phyloP scores from a whole-genome alignment of 163 green algal genomes.

The Prototheca wickerhamii region DNA sequence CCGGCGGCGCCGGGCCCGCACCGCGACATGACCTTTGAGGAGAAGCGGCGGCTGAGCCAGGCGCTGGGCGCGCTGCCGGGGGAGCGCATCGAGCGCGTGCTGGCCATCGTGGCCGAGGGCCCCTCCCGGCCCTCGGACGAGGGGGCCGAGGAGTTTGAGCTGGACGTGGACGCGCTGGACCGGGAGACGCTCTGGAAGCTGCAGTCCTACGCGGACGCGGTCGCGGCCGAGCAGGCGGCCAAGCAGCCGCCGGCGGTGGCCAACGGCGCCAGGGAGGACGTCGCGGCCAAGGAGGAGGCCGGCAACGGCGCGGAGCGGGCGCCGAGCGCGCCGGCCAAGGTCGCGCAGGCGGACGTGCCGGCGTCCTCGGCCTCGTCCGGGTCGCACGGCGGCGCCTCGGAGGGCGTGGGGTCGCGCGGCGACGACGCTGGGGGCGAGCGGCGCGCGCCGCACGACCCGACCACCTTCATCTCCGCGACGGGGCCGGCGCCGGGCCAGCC shows the following conservation, averaged over 20 bases:
- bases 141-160: slow-evolving; percentile 64
- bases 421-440: background rate
- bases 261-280: background rate
- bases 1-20: slow-evolving; percentile 11
- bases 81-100: slow-evolving; percentile 52
- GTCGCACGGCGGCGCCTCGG: background rate
- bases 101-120: slow-evolving; percentile 52
- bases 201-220: slow-evolving; percentile 40
- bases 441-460: slow-evolving; percentile 10
- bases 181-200: slow-evolving; percentile 63
- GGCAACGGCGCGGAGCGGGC: background rate
- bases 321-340: background rate
- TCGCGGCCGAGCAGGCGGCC: slow-evolving; percentile 4
- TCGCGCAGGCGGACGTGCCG: too few relatives aligned
- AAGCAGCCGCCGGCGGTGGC: background rate
- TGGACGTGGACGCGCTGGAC: slow-evolving; percentile 75
- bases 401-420: background rate
- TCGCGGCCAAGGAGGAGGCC: background rate
- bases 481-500: slow-evolving; percentile 22
- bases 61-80: slow-evolving; percentile 48
- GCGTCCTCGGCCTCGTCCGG: background rate
- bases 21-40: slow-evolving; percentile 74
- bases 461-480: slow-evolving; percentile 42
- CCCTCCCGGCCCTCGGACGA: slow-evolving; percentile 24
- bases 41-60: slow-evolving; percentile 70